These are phyloP conservation scores for Blastomyces silverae DNA, from an alignment of 2,329 filamentous ascomycete species.

Conservation along the genomic window DNA sequence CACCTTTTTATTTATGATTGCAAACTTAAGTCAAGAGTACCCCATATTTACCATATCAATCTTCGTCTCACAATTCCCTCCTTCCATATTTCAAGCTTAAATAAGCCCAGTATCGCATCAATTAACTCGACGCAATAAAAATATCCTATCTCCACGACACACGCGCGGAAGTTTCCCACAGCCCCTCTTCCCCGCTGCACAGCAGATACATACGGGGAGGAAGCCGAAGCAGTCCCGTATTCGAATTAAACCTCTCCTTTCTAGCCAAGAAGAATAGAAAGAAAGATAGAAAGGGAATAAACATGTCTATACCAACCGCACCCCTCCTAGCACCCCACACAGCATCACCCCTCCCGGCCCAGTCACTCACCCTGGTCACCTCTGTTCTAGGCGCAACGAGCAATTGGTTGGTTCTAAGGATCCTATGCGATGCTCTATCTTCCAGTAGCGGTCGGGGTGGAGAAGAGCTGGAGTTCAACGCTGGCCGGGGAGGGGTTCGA, in stretches of 20 bases:
- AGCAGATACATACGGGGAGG: neutral
- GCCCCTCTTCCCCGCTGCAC: neutral
- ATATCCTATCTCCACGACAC: neutral
- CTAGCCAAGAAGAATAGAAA: neutral
- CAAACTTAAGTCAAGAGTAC: neutral
- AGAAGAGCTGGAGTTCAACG: conserved; percentile 22
- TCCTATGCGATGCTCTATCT: conserved; percentile 44
- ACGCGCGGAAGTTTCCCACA: too few species aligned
- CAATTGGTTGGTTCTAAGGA: conserved; percentile 53
- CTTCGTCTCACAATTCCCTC: neutral
- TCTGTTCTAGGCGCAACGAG: conserved; percentile 44
- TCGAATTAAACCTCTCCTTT: neutral
- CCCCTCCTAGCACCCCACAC: conserved; percentile 21
- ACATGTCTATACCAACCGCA: conserved; percentile 20
- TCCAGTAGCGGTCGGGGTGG: conserved; percentile 21
- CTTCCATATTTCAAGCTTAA: neutral
- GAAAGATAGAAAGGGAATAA: neutral
- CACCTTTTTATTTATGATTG: neutral
- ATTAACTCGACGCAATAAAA: neutral
- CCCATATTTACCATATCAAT: neutral
- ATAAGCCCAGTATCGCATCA: neutral
- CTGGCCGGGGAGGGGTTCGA: conserved; percentile 8
- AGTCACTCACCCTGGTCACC: conserved; percentile 38
- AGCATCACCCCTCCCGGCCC: conserved; percentile 26
- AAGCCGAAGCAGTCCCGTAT: too few species aligned